Conservation (phyloP, 2,329 filamentous ascomycete species). For the Zymoseptoria passerinii region DNA sequence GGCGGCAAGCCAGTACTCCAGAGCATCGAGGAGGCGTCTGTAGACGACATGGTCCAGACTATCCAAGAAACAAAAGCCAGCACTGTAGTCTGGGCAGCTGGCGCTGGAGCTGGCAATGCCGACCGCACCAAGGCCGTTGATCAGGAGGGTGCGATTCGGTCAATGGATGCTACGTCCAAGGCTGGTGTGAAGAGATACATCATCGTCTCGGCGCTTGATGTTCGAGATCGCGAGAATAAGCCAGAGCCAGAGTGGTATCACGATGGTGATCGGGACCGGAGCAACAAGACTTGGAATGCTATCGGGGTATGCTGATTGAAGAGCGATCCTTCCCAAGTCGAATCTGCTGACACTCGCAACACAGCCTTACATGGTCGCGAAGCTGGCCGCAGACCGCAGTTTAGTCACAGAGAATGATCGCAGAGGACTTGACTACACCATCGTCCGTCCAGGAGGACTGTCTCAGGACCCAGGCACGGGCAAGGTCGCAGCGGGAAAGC, state of each 20-base stretch:
- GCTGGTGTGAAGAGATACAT: constrained; percentile 55
- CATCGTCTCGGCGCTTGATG: constrained; percentile 54
- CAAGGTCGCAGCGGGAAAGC: constrained; percentile 36
- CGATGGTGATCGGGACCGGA: constrained; percentile 31
- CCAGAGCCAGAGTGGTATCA: constrained; percentile 39
- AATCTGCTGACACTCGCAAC: background rate
- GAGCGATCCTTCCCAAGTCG: background rate
- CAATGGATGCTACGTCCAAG: constrained; percentile 51
- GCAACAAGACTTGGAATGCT: constrained; percentile 32
- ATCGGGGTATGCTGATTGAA: constrained; percentile 23
- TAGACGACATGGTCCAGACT: constrained; percentile 32
- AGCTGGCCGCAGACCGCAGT: constrained; percentile 36
- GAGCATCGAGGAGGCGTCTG: constrained; percentile 34
- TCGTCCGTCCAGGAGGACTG: constrained; percentile 37
- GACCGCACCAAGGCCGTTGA: constrained; percentile 53
- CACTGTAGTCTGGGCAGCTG: constrained; percentile 27
- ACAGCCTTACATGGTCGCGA: constrained; percentile 35
- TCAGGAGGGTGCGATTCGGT: constrained; percentile 54
- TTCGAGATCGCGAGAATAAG: constrained; percentile 39
- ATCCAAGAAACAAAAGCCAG: constrained; percentile 31
- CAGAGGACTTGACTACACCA: constrained; percentile 38
- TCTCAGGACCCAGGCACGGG: constrained; percentile 41
- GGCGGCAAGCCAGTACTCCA: constrained; percentile 39
- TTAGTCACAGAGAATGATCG: constrained; percentile 33
- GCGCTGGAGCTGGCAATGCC: constrained; percentile 34